phyloP scores from a whole-genome alignment of 73 alveolate genomes.

The Paramecium octaurelia region DNA sequence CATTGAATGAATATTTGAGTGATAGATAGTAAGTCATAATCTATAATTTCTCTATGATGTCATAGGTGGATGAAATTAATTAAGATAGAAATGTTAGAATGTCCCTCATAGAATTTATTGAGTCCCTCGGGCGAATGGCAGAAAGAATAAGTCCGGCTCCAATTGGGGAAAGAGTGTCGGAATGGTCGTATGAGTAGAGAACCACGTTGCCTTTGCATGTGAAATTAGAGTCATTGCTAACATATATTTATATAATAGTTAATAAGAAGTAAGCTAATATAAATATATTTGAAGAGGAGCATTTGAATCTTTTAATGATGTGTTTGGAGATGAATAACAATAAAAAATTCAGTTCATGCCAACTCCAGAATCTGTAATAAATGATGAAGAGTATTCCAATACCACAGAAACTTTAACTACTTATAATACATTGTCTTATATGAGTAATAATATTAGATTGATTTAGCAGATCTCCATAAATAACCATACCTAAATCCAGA shows the following conservation, averaged over 20 bases:
- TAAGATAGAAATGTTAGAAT: constrained; percentile 76
- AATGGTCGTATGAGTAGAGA: neutral
- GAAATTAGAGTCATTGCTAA: constrained; percentile 43
- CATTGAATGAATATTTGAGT: constrained; percentile 75
- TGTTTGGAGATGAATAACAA: neutral
- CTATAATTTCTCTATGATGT: constrained; percentile 81
- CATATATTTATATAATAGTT: neutral
- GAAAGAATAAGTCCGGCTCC: constrained; percentile 62
- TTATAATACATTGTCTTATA: neutral
- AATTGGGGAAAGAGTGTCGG: constrained; percentile 19
- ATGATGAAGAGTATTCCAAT: neutral
- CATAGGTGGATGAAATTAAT: constrained; percentile 78
- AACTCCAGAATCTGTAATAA: neutral
- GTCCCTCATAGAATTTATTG: constrained; percentile 75
- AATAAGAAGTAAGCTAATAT: neutral
- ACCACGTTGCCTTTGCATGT: constrained; percentile 42
- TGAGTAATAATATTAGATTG: neutral
- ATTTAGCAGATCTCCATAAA: neutral
- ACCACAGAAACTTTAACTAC: neutral
- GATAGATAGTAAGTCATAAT: constrained; percentile 72
- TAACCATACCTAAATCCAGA: neutral
- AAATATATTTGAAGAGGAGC: neutral
- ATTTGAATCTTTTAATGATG: neutral
- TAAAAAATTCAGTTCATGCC: neutral
- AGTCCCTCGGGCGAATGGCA: constrained; percentile 80